Base-by-base conservation (phyloP, 176 grass and related monocot genomes). In the Musa troglodytarum region DNA sequence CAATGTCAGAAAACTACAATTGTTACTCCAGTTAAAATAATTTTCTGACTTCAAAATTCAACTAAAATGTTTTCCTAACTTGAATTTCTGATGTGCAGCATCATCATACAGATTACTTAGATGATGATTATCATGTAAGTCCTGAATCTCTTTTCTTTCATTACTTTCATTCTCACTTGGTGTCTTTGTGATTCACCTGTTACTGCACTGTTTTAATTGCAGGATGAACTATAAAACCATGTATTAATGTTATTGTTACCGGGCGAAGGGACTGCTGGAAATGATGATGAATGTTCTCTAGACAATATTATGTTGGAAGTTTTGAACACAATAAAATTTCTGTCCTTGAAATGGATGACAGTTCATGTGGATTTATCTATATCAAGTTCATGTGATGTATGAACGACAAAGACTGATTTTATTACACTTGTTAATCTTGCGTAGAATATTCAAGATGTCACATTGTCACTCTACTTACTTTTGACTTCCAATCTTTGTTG, bases 81-180 rank as follows among this genome's bases (percentile, higher is more conserved):
- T 52, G 11, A 76, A 65, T 17, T 52, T 11, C 14, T 52, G 0
- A 5, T 74, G 59, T 85, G 73, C 88, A 95, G 96, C 91, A 63
- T n/a, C 10, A 80, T 81, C 85, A 76, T 56, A 78, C 73, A 2
- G 91, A 99, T 87, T 82, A 94, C 77, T 69, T 86, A 81, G 88
- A 99, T 85, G 96, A 99, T 76, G 96, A 99, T 74, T 89, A 99
- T 58, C 96, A 99, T 83, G 91, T 99, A 89, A 95, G 96, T 82
- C 87, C 34, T 43, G 6, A 22, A n/a, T 57, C 20, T 50, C 74
- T 77, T 51, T 43, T 76, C 25, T 6, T 50, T 43, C 66, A 49
- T 9, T 26, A 53, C 72, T 59, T 59, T 62, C 11, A 81, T 54
- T 1, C 53, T 2, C 21, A 17, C 50, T 15, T 57, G 53, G 4